Base-by-base conservation (phyloP, 768 basidiomycete genomes). In the Russula foetens region DNA sequence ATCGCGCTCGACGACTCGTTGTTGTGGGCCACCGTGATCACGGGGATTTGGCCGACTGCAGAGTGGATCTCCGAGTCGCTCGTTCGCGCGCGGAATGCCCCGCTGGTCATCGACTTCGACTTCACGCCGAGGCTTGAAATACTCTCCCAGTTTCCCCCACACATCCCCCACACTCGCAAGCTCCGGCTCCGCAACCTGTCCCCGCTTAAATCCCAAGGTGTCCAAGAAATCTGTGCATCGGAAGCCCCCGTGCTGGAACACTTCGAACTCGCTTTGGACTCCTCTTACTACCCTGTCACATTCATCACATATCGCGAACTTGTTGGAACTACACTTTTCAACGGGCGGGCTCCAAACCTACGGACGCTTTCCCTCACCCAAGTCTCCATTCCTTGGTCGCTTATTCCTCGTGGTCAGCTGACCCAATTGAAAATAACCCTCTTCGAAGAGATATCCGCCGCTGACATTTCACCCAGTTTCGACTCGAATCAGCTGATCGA, bases 1-100 rank as follows among this genome's bases (percentile, higher is more conserved):
- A 29, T 56, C 35, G 35, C 62, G 19, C 35, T 59, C 29, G 57
- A 55, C 14, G 43, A 63, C 24, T 47, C 62, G n/a, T 33, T 28
- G 19, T 21, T 63, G 17, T 63, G 62, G 62, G 29, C 44, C 46
- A 24, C 41, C 31, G 7, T 4, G 2, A 33, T 63, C 47, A 39
- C 28, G 9, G 58, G 58, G 2, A 5, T 9, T 4, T 35, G 8
- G 8, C 1, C 26, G 7, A 33, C 29, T 12, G 12, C 14, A 2
- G 9, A 9, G 1, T 62, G 54, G 50, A 19, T 56, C n/a, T 14
- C 54, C 38, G 60, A 62, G 31, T 56, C 31, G 44, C 11, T 64
- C 1, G n/a, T 35, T 12, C 35, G 33, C 51, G 50, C 21, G 43
- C 49, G 9, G 29, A 14, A 21, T 19, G 54, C 60, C 15, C 59